Evolutionary conservation across 1,284 basidiomycete species (phyloP).

Genomic region (Neonothopanus nambi): DNA sequence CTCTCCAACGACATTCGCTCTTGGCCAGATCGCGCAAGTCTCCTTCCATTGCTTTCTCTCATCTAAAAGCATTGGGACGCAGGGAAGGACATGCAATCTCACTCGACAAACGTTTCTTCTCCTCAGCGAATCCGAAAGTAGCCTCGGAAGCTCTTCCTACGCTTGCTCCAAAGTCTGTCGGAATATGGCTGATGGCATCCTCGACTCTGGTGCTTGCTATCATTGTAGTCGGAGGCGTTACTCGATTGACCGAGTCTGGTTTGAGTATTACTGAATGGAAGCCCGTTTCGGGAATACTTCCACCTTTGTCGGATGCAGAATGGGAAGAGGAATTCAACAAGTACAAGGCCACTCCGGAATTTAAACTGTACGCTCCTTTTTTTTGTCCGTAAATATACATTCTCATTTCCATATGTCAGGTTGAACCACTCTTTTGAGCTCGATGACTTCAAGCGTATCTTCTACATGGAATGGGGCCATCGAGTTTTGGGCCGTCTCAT

Average conservation of each 20-base stretch:
- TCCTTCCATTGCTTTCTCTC: not conserved
- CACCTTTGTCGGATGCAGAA: conserved; percentile 75
- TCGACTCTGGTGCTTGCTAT: conserved; percentile 88
- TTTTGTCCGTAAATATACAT: not conserved
- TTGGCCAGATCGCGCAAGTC: not conserved
- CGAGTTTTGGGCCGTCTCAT: conserved; percentile 91
- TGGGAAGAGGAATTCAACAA: conserved; percentile 95
- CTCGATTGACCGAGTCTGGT: conserved; percentile 96
- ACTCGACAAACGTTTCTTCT: conserved; percentile 13
- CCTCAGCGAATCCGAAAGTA: conserved; percentile 5
- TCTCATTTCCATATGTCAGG: conserved; percentile 39
- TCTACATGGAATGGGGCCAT: conserved; percentile 99
- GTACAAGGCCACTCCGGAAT: conserved; percentile 95
- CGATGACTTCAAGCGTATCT: conserved; percentile 94
- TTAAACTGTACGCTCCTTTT: conserved; percentile 74
- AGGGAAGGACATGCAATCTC: not conserved
- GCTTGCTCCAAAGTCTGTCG: conserved; percentile 74
- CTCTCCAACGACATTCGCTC: too few species aligned
- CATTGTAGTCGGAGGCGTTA: conserved; percentile 95
- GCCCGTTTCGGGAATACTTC: conserved; percentile 87
- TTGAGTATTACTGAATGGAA: conserved; percentile 98
- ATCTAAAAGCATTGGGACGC: not conserved
- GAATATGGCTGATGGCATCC: conserved; percentile 81
- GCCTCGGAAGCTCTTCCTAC: conserved; percentile 2
- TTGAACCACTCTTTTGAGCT: conserved; percentile 88